Conservation (phyloP, 2,329 filamentous ascomycete species). For the Tetracladium maxilliforme region DNA sequence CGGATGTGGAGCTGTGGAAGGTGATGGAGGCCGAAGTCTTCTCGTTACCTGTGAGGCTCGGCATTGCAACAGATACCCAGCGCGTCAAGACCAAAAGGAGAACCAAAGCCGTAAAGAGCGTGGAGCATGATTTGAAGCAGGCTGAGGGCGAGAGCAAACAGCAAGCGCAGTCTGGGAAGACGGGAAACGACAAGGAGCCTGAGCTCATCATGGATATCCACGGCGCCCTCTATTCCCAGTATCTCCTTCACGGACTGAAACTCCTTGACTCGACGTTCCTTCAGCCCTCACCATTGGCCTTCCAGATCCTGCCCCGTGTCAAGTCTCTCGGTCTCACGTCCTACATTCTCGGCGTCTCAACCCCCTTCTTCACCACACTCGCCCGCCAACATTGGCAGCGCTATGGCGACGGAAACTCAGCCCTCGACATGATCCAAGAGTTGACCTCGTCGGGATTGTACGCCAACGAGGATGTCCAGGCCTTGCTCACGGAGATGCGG, state of each 20-base stretch:
- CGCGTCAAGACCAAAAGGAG: conserved; percentile 1
- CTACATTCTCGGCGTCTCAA: conserved; percentile 57
- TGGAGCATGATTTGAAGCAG: conserved; percentile 4
- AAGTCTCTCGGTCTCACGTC: conserved; percentile 54
- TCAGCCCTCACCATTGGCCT: conserved; percentile 39
- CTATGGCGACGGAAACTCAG: conserved; percentile 41
- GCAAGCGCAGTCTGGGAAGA: conserved; percentile 1
- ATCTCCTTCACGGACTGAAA: conserved; percentile 39
- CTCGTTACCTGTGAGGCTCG: conserved; percentile 37
- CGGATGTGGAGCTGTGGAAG: conserved; percentile 53
- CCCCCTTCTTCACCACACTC: conserved; percentile 54
- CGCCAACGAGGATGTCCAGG: conserved; percentile 32
- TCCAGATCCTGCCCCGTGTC: conserved; percentile 50
- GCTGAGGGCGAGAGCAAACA: conserved; percentile 2
- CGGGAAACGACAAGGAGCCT: conserved; percentile 12
- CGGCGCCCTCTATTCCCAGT: conserved; percentile 49
- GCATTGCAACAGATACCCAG: conserved; percentile 24
- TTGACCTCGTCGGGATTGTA: conserved; percentile 50
- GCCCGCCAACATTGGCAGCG: conserved; percentile 46
- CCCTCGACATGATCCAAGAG: conserved; percentile 45
- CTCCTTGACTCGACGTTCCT: conserved; percentile 41
- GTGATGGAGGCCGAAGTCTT: conserved; percentile 55
- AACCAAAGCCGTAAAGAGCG: conserved; percentile 3
- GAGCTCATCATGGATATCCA: conserved; percentile 33
- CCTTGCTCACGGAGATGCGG: too few relatives aligned